Percentiles rank a stretch among this genome's conserved stretches.
Evolutionary conservation across 148 eudicot species (phyloP).

Genomic region (Polygonum maritimum): DNA sequence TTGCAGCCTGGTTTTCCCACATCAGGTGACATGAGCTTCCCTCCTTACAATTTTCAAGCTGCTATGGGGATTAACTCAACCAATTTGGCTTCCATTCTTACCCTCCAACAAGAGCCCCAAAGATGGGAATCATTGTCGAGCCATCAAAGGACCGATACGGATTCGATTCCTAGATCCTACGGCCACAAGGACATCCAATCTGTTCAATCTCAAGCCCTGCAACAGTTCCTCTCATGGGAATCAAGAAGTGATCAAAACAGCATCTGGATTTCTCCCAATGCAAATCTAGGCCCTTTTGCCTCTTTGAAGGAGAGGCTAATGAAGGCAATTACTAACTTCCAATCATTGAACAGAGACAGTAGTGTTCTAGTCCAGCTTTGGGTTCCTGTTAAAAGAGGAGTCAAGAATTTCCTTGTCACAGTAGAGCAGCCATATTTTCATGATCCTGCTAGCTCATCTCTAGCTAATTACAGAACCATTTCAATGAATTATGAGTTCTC

Average conservation of each 20-base stretch:
- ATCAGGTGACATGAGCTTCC: constrained; percentile 29
- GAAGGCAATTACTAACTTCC: constrained; percentile 19
- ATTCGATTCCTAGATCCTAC: constrained; percentile 18
- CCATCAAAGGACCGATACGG: constrained; percentile 13
- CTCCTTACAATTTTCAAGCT: constrained; percentile 24
- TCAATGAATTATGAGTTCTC: constrained; percentile 45
- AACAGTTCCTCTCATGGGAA: constrained; percentile 21
- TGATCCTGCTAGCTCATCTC: constrained; percentile 17
- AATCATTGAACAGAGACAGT: constrained; percentile 19
- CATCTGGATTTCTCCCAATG: constrained; percentile 38
- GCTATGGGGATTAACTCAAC: constrained; percentile 18
- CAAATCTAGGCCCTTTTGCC: constrained; percentile 10
- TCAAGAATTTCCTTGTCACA: constrained; percentile 31
- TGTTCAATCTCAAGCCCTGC: background rate
- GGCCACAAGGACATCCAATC: constrained; percentile 18
- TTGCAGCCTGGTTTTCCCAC: constrained; percentile 31
- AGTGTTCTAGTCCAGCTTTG: constrained; percentile 54
- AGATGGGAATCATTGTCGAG: constrained; percentile 18
- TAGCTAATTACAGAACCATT: constrained; percentile 23
- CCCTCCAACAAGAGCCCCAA: constrained; percentile 14
- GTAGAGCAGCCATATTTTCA: constrained; percentile 32
- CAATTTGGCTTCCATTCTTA: constrained; percentile 23
- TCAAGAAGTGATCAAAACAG: constrained; percentile 31
- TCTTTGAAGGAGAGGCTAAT: constrained; percentile 27
- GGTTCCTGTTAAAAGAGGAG: constrained; percentile 34